These are phyloP conservation scores for Clitoria ternatea DNA, from an alignment of 306 rosid genomes.

Conservation along the genomic window DNA sequence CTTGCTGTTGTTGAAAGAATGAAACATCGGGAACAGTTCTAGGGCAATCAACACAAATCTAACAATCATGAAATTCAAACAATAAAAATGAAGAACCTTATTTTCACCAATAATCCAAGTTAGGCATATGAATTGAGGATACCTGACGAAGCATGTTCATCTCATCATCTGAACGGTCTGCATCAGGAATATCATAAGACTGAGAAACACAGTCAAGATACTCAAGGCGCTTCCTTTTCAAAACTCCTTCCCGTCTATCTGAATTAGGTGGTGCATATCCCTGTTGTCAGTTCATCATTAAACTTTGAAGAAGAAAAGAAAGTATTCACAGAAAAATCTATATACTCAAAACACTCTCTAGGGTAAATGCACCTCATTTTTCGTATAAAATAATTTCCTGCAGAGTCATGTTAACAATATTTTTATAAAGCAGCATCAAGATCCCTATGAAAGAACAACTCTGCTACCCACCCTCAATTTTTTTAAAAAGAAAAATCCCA, in stretches of 20 bases:
- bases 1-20: conserved; percentile 82
- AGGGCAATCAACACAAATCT: conserved; percentile 95
- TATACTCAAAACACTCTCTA: not conserved
- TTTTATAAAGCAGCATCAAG: not conserved
- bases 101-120: conserved; percentile 8
- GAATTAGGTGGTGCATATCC: conserved; percentile 99
- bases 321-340: conserved; percentile 17
- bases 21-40: conserved; percentile 92
- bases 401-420: not conserved
- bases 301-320: conserved; percentile 48
- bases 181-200: conserved; percentile 81
- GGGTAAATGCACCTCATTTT: not conserved
- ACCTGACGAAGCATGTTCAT: conserved; percentile 99
- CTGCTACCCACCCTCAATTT: not conserved
- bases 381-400: not conserved
- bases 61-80: conserved; percentile 4
- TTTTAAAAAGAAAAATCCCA: not conserved
- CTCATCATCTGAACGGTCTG: conserved; percentile 93
- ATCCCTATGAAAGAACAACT: not conserved
- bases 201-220: conserved; percentile 90
- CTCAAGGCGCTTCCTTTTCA: conserved; percentile 89
- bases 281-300: conserved; percentile 83
- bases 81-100: conserved; percentile 18
- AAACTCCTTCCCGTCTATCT: conserved; percentile 95
- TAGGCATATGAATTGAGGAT: conserved; percentile 13